Conservation (phyloP, 495 filamentous ascomycete species). For the Neurospora sp. region DNA sequence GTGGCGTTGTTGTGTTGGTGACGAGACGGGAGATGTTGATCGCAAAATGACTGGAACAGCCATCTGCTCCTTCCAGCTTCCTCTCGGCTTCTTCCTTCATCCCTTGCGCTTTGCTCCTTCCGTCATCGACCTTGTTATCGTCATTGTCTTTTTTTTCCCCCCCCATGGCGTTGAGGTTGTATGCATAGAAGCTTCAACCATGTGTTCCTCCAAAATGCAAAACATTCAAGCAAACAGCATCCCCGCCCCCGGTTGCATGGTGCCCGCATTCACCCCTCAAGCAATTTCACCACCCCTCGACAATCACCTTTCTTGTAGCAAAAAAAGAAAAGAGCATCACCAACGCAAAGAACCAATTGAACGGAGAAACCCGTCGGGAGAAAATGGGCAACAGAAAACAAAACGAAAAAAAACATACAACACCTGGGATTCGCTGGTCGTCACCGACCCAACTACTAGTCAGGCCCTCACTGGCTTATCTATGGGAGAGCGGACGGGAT, state of each 20-base stretch:
- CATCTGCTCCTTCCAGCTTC: background rate
- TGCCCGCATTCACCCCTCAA: background rate
- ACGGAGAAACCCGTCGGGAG: background rate
- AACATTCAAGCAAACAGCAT: background rate
- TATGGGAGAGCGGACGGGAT: too few species aligned
- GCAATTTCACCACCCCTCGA: background rate
- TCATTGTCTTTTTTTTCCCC: background rate
- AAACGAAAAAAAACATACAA: slow-evolving; percentile 18
- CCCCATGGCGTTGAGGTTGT: background rate
- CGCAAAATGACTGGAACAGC: background rate
- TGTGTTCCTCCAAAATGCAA: background rate
- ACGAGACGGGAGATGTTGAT: background rate
- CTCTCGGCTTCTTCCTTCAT: background rate
- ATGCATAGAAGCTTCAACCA: background rate
- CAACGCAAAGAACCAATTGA: background rate
- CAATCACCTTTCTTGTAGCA: background rate
- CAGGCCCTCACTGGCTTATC: background rate
- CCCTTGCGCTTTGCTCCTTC: background rate
- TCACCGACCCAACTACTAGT: slow-evolving; percentile 28
- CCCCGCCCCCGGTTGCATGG: too few species aligned
- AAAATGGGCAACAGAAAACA: background rate
- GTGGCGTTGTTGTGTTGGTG: background rate
- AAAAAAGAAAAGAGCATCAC: background rate
- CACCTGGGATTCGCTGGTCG: slow-evolving; percentile 21
- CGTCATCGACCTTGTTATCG: background rate